A percentile compares a stretch with the other conserved stretches of the same genome.
These are phyloP conservation scores for Trypanosoma scelopori DNA, from an alignment of 208 protist genomes.

Conservation along the genomic window DNA sequence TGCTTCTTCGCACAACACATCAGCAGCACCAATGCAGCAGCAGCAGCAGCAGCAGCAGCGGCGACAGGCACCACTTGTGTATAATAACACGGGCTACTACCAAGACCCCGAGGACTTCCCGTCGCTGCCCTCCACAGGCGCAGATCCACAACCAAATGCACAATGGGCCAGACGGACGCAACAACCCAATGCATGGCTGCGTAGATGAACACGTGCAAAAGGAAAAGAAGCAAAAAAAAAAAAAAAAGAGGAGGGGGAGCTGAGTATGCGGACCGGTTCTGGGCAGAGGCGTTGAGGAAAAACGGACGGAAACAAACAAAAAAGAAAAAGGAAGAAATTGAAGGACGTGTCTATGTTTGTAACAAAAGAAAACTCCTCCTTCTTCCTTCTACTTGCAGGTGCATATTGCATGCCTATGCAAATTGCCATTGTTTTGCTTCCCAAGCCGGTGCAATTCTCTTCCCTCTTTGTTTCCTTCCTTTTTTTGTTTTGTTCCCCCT, in stretches of 20 bases:
- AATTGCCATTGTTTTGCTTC: too few species aligned
- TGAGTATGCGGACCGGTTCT: background rate
- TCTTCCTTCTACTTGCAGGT: too few species aligned
- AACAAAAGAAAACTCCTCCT: too few species aligned
- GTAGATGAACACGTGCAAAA: background rate
- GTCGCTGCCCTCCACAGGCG: constrained; percentile 31
- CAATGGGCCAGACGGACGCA: constrained; percentile 15
- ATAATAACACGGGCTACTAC: constrained; percentile 13
- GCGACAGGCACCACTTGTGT: constrained; percentile 5
- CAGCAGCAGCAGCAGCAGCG: constrained; percentile 1
- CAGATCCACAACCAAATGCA: constrained; percentile 18
- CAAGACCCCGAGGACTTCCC: constrained; percentile 49
- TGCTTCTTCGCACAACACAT: constrained; percentile 1
- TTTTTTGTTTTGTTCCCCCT: too few species aligned
- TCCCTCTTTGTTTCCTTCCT: too few species aligned
- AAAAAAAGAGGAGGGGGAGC: background rate
- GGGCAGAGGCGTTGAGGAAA: too few species aligned
- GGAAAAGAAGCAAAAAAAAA: constrained; percentile 13
- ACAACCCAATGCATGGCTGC: constrained; percentile 19
- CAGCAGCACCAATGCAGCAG: background rate
- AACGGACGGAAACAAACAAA: too few species aligned
- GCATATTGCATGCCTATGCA: too few species aligned
- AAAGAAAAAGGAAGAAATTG: too few species aligned
- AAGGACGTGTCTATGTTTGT: too few species aligned
- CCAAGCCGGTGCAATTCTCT: too few species aligned